phyloP scores from a whole-genome alignment of 2,329 filamentous ascomycete genomes.

The Epichloe uncinata region DNA sequence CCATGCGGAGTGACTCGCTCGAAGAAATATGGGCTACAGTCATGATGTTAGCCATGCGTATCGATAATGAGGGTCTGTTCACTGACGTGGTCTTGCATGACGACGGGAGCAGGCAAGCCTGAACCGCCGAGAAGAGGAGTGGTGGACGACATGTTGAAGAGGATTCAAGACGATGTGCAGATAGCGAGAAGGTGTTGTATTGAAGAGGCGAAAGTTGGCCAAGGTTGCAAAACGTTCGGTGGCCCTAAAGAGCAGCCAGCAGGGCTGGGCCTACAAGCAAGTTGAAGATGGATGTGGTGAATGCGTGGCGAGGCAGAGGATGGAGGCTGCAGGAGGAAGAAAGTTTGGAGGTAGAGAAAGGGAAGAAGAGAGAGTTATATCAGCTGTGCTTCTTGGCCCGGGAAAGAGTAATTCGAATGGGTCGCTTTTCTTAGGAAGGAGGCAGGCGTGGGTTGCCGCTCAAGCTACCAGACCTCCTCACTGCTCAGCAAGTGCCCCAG shows the following conservation, averaged over 20 bases:
- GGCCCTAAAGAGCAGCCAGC: neutral
- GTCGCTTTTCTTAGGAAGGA: neutral
- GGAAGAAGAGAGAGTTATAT: neutral
- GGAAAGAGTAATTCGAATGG: neutral
- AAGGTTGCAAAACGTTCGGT: neutral
- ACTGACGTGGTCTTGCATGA: slow-evolving; percentile 24
- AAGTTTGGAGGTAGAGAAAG: neutral
- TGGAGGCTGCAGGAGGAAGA: slow-evolving; percentile 2
- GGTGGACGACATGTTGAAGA: slow-evolving; percentile 18
- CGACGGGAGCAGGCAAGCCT: slow-evolving; percentile 18
- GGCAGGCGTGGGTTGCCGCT: neutral
- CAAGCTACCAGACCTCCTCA: neutral
- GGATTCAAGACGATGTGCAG: neutral
- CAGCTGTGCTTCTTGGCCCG: neutral
- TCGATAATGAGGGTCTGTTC: neutral
- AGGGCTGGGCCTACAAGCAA: neutral
- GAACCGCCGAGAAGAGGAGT: slow-evolving; percentile 21
- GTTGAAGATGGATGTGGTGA: neutral
- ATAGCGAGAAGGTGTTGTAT: neutral
- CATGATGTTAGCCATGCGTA: neutral
- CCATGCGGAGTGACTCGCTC: slow-evolving; percentile 40
- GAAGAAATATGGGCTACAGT: slow-evolving; percentile 35
- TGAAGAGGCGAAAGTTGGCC: neutral
- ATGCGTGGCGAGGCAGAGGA: slow-evolving; percentile 4
- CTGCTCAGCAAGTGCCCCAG: neutral